phyloP scores from a whole-genome alignment of 345 rosid species.

The Citrus trifoliata region DNA sequence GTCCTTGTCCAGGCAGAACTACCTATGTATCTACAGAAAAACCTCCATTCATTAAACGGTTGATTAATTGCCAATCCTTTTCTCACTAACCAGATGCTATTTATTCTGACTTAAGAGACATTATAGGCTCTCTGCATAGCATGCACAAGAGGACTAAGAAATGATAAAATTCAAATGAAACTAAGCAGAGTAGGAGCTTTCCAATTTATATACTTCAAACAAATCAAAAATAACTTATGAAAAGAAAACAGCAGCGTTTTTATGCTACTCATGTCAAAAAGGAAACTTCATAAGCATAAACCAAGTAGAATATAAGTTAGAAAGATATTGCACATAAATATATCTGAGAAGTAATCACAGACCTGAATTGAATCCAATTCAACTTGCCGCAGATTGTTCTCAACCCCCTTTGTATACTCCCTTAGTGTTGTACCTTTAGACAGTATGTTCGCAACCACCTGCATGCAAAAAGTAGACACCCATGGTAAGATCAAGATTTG shows the following conservation, averaged over 20 bases:
- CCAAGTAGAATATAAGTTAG: not conserved
- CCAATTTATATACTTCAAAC: not conserved
- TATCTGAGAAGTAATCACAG: constrained; percentile 3
- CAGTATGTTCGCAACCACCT: constrained; percentile 89
- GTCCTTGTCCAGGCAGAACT: not conserved
- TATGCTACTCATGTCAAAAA: not conserved
- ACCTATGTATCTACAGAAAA: not conserved
- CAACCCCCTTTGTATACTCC: constrained; percentile 92
- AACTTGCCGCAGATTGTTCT: constrained; percentile 86
- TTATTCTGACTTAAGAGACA: not conserved
- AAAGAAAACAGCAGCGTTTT: not conserved
- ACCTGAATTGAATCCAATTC: constrained; percentile 97
- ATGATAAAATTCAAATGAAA: not conserved
- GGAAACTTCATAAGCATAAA: not conserved
- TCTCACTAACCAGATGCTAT: not conserved
- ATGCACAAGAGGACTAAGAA: not conserved
- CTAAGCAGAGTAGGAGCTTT: not conserved
- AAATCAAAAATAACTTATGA: not conserved
- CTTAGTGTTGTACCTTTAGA: constrained; percentile 80
- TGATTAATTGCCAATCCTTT: not conserved
- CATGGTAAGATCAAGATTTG: not conserved
- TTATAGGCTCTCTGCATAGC: not conserved
- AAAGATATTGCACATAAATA: not conserved
- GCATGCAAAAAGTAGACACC: constrained; percentile 1
- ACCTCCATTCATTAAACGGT: not conserved